phyloP scores from a whole-genome alignment of 2,329 filamentous ascomycete species.

The Microcyclospora pomicola region DNA sequence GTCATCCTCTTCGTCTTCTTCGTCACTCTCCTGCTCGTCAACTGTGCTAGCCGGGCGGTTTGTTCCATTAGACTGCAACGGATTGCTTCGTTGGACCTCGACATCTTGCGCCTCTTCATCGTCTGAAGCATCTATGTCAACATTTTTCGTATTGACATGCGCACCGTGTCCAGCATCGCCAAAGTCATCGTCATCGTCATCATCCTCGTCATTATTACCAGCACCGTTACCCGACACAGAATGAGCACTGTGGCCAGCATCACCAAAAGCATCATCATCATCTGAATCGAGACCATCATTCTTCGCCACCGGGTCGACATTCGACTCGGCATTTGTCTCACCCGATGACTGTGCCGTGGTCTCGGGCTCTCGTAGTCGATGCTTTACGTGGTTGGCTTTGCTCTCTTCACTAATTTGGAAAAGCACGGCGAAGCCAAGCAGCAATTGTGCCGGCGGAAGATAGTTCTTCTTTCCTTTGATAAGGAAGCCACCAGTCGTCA shows the following conservation, averaged over 20 bases:
- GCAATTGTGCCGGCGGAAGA: constrained; percentile 69
- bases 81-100: constrained; percentile 22
- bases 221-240: constrained; percentile 6
- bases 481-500: constrained; percentile 65
- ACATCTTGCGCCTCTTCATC: constrained; percentile 17
- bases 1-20: constrained; percentile 21
- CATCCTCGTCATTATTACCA: constrained; percentile 11
- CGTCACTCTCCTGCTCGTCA: constrained; percentile 17
- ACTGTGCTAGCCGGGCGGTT: constrained; percentile 11
- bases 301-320: constrained; percentile 16
- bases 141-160: constrained; percentile 12
- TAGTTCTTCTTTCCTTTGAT: constrained; percentile 82
- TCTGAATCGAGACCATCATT: constrained; percentile 25
- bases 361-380: constrained; percentile 41
- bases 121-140: constrained; percentile 7
- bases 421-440: constrained; percentile 76
- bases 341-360: constrained; percentile 7
- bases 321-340: constrained; percentile 13
- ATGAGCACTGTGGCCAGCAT: constrained; percentile 13
- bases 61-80: constrained; percentile 22
- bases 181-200: constrained; percentile 8
- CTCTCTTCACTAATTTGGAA: constrained; percentile 85
- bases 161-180: constrained; percentile 14
- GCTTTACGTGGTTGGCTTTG: constrained; percentile 64
- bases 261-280: constrained; percentile 27